A percentile compares a stretch with the other conserved stretches of the same genome.
phyloP scores from a whole-genome alignment of 73 alveolate genomes.

The Uronychia setigera region DNA sequence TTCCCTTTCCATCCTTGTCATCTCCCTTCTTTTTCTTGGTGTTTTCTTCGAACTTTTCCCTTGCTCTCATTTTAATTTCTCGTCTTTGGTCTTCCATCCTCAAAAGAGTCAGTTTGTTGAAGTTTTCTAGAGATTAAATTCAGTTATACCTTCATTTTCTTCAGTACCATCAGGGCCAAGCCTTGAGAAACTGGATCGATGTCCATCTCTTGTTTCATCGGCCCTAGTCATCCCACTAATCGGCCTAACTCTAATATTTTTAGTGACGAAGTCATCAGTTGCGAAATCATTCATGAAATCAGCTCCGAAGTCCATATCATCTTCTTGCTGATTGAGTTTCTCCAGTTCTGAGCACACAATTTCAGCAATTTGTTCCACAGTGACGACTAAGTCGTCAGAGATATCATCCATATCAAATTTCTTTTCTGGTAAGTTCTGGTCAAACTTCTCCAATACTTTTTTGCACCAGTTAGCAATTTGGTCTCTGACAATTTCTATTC shows the following conservation, averaged over 20 bases:
- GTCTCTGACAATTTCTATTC: conserved; percentile 37
- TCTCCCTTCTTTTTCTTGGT: too few relatives aligned
- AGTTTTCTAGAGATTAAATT: conserved; percentile 40
- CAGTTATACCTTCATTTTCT: conserved; percentile 30
- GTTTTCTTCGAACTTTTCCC: too few relatives aligned
- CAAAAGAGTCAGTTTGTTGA: conserved; percentile 22
- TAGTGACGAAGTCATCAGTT: conserved; percentile 34
- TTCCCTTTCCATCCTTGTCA: too few relatives aligned
- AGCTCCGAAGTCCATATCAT: conserved; percentile 25
- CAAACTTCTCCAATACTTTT: conserved; percentile 30
- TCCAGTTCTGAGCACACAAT: conserved; percentile 29
- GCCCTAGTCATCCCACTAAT: conserved; percentile 38
- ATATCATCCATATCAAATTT: conserved; percentile 3
- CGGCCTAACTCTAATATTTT: conserved; percentile 47
- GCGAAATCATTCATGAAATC: conserved; percentile 44
- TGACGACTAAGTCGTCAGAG: conserved; percentile 12
- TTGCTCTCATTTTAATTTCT: too few relatives aligned
- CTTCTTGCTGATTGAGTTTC: conserved; percentile 13
- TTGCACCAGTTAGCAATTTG: conserved; percentile 35
- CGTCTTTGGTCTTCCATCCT: conserved; percentile 43
- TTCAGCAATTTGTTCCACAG: conserved; percentile 23
- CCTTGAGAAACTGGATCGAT: too few relatives aligned
- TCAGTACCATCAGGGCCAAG: conserved; percentile 9
- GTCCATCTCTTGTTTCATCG: conserved; percentile 43
- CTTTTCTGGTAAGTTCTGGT: conserved; percentile 18